phyloP scores from a whole-genome alignment of 179 eudicot genomes.

The Gypsophila paniculata region DNA sequence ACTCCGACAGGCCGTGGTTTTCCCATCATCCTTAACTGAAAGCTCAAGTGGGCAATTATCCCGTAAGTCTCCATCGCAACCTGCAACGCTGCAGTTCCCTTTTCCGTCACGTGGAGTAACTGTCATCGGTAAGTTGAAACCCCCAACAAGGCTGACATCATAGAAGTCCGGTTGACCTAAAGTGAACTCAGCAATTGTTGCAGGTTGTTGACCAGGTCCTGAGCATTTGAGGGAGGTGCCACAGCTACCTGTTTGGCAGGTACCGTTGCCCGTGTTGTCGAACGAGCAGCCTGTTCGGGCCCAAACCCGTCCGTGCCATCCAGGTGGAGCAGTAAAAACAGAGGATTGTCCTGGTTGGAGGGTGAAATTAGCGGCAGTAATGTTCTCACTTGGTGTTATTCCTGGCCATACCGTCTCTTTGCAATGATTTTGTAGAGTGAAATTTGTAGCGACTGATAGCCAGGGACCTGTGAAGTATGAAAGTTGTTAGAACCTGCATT shows the following conservation, averaged over 20 bases:
- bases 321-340: constrained; percentile 33
- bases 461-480: neutral
- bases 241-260: constrained; percentile 52
- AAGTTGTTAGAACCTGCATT: neutral
- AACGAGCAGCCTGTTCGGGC: constrained; percentile 16
- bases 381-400: neutral
- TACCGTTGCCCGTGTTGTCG: constrained; percentile 30
- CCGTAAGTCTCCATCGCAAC: neutral
- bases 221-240: constrained; percentile 32
- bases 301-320: constrained; percentile 59
- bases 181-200: constrained; percentile 48
- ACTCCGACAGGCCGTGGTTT: constrained; percentile 46
- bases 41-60: neutral
- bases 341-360: constrained; percentile 19
- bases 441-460: neutral
- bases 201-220: constrained; percentile 40
- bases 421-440: neutral
- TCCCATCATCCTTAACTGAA: constrained; percentile 18
- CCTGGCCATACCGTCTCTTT: neutral
- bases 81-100: neutral
- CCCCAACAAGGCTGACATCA: constrained; percentile 51
- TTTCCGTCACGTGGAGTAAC: neutral
- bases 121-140: neutral
- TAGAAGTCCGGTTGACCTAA: constrained; percentile 37
- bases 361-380: neutral